Base-by-base conservation (phyloP, 2,329 filamentous ascomycete species). In the Iodosphaeria phyllophila region DNA sequence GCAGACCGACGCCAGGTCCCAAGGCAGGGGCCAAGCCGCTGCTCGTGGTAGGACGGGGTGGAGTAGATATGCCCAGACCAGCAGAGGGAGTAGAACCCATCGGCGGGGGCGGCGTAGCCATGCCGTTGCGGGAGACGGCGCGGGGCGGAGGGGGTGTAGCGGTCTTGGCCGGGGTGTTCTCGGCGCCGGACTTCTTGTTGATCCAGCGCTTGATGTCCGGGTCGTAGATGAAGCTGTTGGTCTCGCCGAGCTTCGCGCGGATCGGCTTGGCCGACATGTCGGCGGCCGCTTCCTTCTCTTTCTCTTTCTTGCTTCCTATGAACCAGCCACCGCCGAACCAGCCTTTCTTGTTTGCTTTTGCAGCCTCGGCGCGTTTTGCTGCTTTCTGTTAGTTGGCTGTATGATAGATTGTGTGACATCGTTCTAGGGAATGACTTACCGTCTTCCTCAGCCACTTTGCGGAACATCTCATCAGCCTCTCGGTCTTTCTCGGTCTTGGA, bases 201-300 rank as follows among this genome's bases (percentile, higher is more conserved):
- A 98, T 63, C 91, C 91, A 98, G 46, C 89, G 83, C 57, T 92
- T 91, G 26, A 92, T 64, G n/a, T 93, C 79, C 3, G 83, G 77
- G 43, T 98, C 89, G 41, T 89, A 98, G 36, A 86, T 75, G 49
- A 98, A 93, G 22, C 73, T 82, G 47, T 71, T 92, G 42, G 89
- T 71, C 48, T 98, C 91, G 32, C 86, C 91, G 6, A 98, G 65
- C 42, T 98, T 98, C 32, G 91, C 89, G 38, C 69, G 72, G 46
- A 93, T 79, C n/a, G 30, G 56, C 42, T 74, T 74, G 42, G 60
- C 61, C 4, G 57, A 46, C n/a, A 50, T 46, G 6, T 51, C 38
- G 14, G 50, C 51, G n/a, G 52, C 35, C n/a, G 60, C 47, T 37
- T 75, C 66, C 44, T 77, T 73, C n/a, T 60, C 47, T 37, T 75